Evolutionary conservation across 257 asterid genomes (phyloP), one percentile per base, ranked within the genome.

Genomic region (Mentha longifolia): DNA sequence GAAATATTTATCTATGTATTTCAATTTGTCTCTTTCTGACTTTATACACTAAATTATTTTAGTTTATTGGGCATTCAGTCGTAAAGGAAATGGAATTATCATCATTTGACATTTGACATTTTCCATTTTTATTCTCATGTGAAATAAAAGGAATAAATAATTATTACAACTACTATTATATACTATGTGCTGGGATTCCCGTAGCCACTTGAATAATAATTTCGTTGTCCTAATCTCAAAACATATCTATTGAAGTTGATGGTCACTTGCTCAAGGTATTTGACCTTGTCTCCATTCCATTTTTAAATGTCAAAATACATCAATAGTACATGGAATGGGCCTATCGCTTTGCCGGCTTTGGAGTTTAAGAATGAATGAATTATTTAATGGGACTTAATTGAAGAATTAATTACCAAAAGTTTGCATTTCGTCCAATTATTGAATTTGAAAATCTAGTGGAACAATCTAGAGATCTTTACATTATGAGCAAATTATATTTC

Each of bases 151-250:
- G 17, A 28, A 42, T 22, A n/a, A 16, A 15, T 28, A 28, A 28
- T 28, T 1, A 28, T 2, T 28, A 28, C n/a, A n/a, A n/a, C 31
- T 28, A 28, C 31, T 28, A 28, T 28, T 28, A 28, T 28, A 22
- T n/a, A 16, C 10, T 37, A 12, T 15, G 41, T 41, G 39, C 5
- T 56, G 22, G 17, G 59, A 16, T 41, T 20, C 73, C 39, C n/a
- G 9, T 11, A 22, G 5, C 74, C 45, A 69, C 42, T 69, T 52
- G 57, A 33, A 68, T 39, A 14, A 49, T 65, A n/a, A 16, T 65
- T 30, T 9, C 9, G 20, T 37, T 67, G 52, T 67, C 49, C n/a
- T 2, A 68, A 56, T 69, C 55, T 69, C 33, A 39, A 35, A 67
- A 20, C 33, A 15, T 42, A 43, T 69, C 74, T 22, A 25, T 28